phyloP scores from a whole-genome alignment of 148 eudicot genomes.

The Gaultheria prostrata region DNA sequence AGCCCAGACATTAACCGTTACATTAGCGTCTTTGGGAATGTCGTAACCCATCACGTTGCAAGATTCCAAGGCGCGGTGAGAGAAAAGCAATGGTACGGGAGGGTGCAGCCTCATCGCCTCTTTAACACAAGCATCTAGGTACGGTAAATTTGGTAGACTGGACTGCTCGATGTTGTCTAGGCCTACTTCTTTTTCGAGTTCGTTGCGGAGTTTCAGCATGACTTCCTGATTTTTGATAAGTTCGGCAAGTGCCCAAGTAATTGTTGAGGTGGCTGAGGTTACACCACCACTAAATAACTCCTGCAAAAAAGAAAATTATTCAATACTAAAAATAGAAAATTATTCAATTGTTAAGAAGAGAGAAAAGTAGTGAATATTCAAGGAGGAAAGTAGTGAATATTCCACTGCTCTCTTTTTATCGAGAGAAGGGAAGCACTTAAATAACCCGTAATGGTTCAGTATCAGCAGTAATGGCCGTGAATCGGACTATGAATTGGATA shows the following conservation, averaged over 20 bases:
- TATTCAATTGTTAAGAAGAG: not conserved
- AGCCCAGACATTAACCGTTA: slow-evolving; percentile 26
- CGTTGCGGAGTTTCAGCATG: slow-evolving; percentile 22
- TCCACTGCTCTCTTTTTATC: too few species aligned
- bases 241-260: slow-evolving; percentile 26
- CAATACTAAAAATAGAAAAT: too few species aligned
- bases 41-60: slow-evolving; percentile 23
- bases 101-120: slow-evolving; percentile 25
- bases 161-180: not conserved
- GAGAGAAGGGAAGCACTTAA: too few species aligned
- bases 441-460: too few species aligned
- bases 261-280: slow-evolving; percentile 15
- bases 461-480: too few species aligned
- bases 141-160: slow-evolving; percentile 17
- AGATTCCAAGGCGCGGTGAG: slow-evolving; percentile 21
- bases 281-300: slow-evolving; percentile 26
- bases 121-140: slow-evolving; percentile 27
- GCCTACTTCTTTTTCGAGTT: not conserved
- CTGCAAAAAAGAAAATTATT: not conserved
- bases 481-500: too few species aligned
- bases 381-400: not conserved
- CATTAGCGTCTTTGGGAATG: slow-evolving; percentile 24
- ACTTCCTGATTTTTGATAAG: slow-evolving; percentile 12
- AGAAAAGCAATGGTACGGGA: slow-evolving; percentile 23
- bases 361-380: not conserved